Evolutionary conservation across 108 stramenopile species (phyloP), one percentile per base, ranked within the genome.

Genomic region (Craspedostauros australis): DNA sequence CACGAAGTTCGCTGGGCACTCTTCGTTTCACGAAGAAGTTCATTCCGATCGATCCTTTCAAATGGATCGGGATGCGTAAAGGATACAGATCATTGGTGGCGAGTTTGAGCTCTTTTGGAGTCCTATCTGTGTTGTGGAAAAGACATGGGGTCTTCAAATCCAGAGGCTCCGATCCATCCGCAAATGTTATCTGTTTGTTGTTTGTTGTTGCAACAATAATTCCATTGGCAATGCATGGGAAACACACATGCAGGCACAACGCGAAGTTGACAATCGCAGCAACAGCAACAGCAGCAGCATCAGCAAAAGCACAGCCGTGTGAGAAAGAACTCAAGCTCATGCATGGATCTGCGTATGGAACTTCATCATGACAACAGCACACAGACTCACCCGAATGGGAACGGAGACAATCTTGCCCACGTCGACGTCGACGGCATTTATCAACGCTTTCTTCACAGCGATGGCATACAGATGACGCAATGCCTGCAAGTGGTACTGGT

Each of bases 391-490:
- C 65, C 83, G 69, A 24, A 94, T 62, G 14, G 86, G 92, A 33
- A 91, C 69, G 46, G 63, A 78, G 16, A 87, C 85, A 41, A 53
- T 72, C 57, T 84, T 74, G 11, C 76, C 68, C 11, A 91, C 85
- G 41, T 96, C 95, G 2, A 95, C 79, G 47, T 99, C 98, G 15
- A 93, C 57, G 1, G 95, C 84, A 51, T 89, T 79, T 12, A 99
- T 47, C 23, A 78, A 72, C 15, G 92, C 65, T 20, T 82, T 64
- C 57, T 94, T 83, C 19, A 80, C 85, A 0, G 98, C 98, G 29
- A 99, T 77, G n/a, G 93, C 95, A 60, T 96, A 99, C 26, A 95
- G 70, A 76, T 97, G 95, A 0, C 98, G 79, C 24, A 97, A 76
- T 6, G 96, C 92, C 72, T 99, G 98, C 28, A 99, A 70, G 66